Conservation (phyloP, 83 land plant genomes). For the Picea mariana region DNA sequence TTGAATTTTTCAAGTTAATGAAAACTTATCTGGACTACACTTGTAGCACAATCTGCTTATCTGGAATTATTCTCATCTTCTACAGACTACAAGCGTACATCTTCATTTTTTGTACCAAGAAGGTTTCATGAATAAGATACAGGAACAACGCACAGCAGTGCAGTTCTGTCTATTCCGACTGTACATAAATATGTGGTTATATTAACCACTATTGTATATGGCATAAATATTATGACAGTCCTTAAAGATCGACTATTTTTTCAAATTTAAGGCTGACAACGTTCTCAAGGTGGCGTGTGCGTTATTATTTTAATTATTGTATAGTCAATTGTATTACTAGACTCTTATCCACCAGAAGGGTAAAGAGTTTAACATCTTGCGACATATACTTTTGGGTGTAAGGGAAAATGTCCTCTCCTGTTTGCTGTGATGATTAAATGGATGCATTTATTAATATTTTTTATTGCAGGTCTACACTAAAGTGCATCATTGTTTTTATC, state of each 20-base stretch:
- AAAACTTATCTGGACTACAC: neutral
- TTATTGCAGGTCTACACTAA: neutral
- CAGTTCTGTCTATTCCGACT: neutral
- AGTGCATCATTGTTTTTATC: neutral
- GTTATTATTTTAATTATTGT: neutral
- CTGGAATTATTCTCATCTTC: neutral
- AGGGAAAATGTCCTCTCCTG: neutral
- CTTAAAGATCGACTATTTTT: neutral
- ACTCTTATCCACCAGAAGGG: neutral
- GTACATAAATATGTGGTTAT: constrained; percentile 11
- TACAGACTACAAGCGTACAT: neutral
- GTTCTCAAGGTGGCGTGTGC: neutral
- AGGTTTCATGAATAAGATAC: constrained; percentile 6
- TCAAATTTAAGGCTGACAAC: neutral
- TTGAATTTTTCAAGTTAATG: neutral
- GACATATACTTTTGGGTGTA: too few relatives aligned
- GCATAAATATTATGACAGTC: neutral
- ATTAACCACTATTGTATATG: neutral
- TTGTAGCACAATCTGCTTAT: neutral
- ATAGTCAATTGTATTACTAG: neutral
- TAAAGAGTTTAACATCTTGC: too few relatives aligned
- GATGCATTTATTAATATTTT: neutral
- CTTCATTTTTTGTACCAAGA: constrained; percentile 7
- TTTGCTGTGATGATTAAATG: neutral
- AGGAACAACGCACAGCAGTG: constrained; percentile 7